Percentiles rank a stretch among this genome's conserved stretches.
These are phyloP conservation scores for Trichosporon ovoides DNA, from an alignment of 1,284 basidiomycete genomes.

Conservation along the genomic window DNA sequence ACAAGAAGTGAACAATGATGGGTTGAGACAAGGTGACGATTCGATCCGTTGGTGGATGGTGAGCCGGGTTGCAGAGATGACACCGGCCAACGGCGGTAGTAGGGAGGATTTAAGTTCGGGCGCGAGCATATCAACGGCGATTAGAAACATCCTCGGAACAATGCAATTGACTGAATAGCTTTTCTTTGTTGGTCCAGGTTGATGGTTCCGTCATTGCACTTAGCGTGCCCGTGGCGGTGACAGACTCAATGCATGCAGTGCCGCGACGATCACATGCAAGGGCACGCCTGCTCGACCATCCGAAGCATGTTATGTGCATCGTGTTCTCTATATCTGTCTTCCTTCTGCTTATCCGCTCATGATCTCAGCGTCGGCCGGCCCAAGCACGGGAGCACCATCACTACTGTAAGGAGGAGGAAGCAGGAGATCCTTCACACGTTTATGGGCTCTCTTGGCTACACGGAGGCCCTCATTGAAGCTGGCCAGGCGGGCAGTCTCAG, in stretches of 20 bases:
- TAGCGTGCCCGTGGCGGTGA: too few relatives aligned
- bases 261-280: too few relatives aligned
- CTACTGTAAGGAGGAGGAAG: background rate
- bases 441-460: background rate
- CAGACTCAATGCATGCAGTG: too few relatives aligned
- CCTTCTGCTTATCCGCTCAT: background rate
- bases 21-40: background rate
- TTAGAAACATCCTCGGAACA: too few relatives aligned
- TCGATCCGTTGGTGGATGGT: background rate
- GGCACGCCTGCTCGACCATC: too few relatives aligned
- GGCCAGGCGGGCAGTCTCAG: background rate
- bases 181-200: too few relatives aligned
- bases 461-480: constrained; percentile 1
- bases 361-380: background rate
- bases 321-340: too few relatives aligned
- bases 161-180: too few relatives aligned
- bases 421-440: background rate
- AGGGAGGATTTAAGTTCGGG: background rate
- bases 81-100: background rate
- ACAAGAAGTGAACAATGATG: background rate
- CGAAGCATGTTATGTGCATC: too few relatives aligned
- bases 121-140: too few relatives aligned
- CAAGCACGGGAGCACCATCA: background rate
- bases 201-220: too few relatives aligned
- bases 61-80: background rate